A percentile compares a stretch with the other conserved stretches of the same genome.
Conservation (phyloP, 257 asterid species). For the Solanum megistacrolobum region DNA sequence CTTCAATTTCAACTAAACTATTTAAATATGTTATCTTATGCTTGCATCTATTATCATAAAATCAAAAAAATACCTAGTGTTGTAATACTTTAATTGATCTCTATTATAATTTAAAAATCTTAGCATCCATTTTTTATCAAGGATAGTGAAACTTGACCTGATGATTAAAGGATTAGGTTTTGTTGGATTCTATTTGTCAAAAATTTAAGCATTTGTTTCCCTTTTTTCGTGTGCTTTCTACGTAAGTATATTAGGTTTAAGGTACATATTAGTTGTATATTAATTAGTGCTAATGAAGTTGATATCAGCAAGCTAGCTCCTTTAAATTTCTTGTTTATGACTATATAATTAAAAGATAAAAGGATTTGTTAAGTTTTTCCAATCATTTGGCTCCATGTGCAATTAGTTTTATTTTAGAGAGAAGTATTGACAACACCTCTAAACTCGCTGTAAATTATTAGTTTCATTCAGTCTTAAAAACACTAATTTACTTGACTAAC, state of each 20-base stretch:
- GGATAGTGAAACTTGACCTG: not conserved
- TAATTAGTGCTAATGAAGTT: not conserved
- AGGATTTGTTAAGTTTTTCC: not conserved
- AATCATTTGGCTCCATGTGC: not conserved
- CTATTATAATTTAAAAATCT: not conserved
- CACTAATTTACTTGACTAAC: rapidly evolving
- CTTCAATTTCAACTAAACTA: too few species aligned
- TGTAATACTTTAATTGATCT: not conserved
- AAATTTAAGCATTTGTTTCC: not conserved
- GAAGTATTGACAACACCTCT: too few species aligned
- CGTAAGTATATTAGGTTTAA: not conserved
- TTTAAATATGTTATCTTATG: too few species aligned
- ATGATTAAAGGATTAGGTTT: not conserved
- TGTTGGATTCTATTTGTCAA: not conserved
- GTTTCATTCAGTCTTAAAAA: too few species aligned
- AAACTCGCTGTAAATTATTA: too few species aligned
- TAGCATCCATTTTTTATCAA: not conserved
- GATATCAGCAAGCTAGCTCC: not conserved
- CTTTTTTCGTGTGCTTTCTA: not conserved
- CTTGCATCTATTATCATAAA: not conserved
- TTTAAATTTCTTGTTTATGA: not conserved
- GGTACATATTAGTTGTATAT: not conserved
- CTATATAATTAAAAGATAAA: not conserved
- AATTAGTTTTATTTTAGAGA: not conserved
- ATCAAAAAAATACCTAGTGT: too few species aligned